A percentile compares a stretch with the other conserved stretches of the same genome.
Conservation (phyloP, 495 filamentous ascomycete species). For the Neurospora sp. region DNA sequence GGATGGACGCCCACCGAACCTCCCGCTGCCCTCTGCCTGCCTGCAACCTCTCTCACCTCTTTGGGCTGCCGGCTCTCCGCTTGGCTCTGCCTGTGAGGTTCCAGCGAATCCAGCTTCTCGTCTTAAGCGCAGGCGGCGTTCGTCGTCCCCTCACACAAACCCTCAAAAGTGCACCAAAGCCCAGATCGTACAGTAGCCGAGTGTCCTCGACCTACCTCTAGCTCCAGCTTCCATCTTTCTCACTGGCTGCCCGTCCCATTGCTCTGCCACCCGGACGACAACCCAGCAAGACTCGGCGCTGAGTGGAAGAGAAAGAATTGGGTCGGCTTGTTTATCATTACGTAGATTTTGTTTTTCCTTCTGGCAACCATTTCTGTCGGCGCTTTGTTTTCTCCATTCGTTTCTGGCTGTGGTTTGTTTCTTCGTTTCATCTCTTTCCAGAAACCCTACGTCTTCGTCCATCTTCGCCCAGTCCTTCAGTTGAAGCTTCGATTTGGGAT, state of each 20-base stretch:
- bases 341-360: neutral
- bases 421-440: neutral
- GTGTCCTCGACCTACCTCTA: neutral
- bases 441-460: neutral
- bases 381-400: neutral
- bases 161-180: neutral
- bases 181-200: neutral
- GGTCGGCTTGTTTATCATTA: neutral
- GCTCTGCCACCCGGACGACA: neutral
- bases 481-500: neutral
- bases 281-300: neutral
- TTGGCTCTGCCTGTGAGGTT: neutral
- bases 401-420: neutral
- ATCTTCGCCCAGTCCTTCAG: neutral
- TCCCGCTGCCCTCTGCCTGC: neutral
- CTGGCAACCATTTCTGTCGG: neutral
- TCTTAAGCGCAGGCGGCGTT: neutral
- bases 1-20: neutral
- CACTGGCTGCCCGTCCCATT: neutral
- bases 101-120: neutral
- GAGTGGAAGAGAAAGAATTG: neutral
- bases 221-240: neutral
- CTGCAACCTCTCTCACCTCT: neutral
- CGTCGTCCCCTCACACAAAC: neutral
- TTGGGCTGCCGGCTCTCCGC: neutral